These are phyloP conservation scores for Oenanthe javanica DNA, from an alignment of 140 eudicot species.

Conservation along the genomic window DNA sequence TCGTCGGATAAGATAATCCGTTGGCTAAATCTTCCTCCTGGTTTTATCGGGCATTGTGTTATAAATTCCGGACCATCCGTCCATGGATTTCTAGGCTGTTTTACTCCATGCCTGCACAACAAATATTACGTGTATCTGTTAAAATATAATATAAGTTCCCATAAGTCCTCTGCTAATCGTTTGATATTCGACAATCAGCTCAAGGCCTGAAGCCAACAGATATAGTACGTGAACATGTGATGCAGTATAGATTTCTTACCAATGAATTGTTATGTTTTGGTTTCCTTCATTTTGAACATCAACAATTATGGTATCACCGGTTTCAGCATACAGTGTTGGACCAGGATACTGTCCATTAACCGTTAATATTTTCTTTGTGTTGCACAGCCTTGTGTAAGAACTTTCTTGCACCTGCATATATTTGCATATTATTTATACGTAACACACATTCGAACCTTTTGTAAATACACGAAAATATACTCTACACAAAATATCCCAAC, in stretches of 20 bases:
- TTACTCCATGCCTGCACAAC: slow-evolving; percentile 65
- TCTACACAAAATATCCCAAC: background rate
- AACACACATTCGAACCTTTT: background rate
- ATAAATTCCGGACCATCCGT: slow-evolving; percentile 57
- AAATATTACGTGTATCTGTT: background rate
- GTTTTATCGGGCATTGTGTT: slow-evolving; percentile 63
- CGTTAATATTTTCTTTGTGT: slow-evolving; percentile 19
- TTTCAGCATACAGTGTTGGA: slow-evolving; percentile 22
- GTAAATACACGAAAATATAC: background rate
- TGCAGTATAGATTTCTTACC: slow-evolving; percentile 9
- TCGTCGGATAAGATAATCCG: slow-evolving; percentile 33
- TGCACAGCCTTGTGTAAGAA: slow-evolving; percentile 22
- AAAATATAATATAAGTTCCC: no score
- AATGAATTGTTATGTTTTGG: slow-evolving; percentile 28
- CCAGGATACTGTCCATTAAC: slow-evolving; percentile 33
- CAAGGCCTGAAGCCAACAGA: no score
- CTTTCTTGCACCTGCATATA: slow-evolving; percentile 21
- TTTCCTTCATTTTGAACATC: slow-evolving; percentile 16
- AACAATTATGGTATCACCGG: slow-evolving; percentile 20
- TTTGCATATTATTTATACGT: background rate
- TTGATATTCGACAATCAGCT: no score
- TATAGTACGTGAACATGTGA: background rate
- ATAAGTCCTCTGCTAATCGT: no score
- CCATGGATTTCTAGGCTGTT: slow-evolving; percentile 56
- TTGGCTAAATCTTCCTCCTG: slow-evolving; percentile 45